Conservation (phyloP, 192 early-diverging fungal species). For the Entomortierella parvispora region DNA sequence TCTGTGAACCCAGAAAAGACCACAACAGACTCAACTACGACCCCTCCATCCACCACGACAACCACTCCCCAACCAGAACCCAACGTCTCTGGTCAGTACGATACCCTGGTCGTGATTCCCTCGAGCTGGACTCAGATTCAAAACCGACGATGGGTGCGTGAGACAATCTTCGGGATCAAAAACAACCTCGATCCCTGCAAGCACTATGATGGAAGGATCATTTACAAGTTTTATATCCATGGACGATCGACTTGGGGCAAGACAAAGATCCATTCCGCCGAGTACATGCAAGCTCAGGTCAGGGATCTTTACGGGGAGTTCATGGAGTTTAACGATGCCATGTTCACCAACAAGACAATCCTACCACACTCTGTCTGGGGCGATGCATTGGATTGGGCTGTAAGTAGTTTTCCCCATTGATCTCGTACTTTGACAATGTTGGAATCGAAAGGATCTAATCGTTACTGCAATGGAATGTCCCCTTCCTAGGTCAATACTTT, state of each 20-base stretch:
- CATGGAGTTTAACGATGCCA: slow-evolving; percentile 63
- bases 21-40: background rate
- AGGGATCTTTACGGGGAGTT: slow-evolving; percentile 57
- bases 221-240: slow-evolving; percentile 60
- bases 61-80: background rate
- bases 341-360: slow-evolving; percentile 22
- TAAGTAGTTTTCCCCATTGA: slow-evolving; percentile 21
- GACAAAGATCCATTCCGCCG: slow-evolving; percentile 17
- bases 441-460: too few relatives aligned
- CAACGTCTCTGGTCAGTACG: slow-evolving; percentile 55
- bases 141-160: slow-evolving; percentile 59
- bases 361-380: slow-evolving; percentile 29
- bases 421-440: too few relatives aligned
- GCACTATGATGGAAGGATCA: slow-evolving; percentile 46
- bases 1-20: background rate
- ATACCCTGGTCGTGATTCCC: slow-evolving; percentile 59
- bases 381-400: slow-evolving; percentile 44
- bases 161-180: slow-evolving; percentile 62
- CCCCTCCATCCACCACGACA: background rate
- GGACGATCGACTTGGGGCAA: slow-evolving; percentile 26
- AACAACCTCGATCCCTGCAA: slow-evolving; percentile 65
- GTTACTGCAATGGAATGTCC: too few relatives aligned
- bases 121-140: slow-evolving; percentile 51
- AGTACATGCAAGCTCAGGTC: slow-evolving; percentile 33
- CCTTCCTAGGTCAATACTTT: slow-evolving; percentile 34